phyloP scores from a whole-genome alignment of 495 filamentous ascomycete species.

The Immersiella caudata region DNA sequence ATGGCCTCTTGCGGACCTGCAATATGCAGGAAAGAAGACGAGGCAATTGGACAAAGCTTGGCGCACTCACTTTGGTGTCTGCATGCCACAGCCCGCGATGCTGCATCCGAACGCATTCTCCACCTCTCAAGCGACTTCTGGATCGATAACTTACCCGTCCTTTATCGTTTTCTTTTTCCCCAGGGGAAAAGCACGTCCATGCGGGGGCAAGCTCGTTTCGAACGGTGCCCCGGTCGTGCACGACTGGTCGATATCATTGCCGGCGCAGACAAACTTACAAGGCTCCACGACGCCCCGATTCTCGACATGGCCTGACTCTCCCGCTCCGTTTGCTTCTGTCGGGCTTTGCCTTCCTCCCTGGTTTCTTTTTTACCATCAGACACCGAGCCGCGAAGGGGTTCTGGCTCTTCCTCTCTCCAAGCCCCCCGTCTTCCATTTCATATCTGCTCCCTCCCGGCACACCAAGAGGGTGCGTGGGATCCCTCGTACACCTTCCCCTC shows the following conservation, averaged over 20 bases:
- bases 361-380: not conserved
- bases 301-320: not conserved
- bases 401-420: not conserved
- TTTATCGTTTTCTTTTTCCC: not conserved
- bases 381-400: not conserved
- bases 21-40: not conserved
- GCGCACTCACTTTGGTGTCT: not conserved
- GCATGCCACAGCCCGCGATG: not conserved
- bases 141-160: not conserved
- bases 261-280: not conserved
- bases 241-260: not conserved
- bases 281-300: not conserved
- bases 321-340: slow-evolving; percentile 2
- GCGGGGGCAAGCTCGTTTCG: not conserved
- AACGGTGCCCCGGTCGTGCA: not conserved
- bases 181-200: not conserved
- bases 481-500: too few relatives aligned
- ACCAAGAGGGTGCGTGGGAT: not conserved
- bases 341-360: slow-evolving; percentile 1
- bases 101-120: not conserved
- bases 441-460: not conserved
- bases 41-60: not conserved
- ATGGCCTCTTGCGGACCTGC: not conserved
- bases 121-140: too few relatives aligned
- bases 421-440: not conserved